These are phyloP conservation scores for Yamagishiella unicocca DNA, from an alignment of 139 green algal genomes.

Conservation along the genomic window DNA sequence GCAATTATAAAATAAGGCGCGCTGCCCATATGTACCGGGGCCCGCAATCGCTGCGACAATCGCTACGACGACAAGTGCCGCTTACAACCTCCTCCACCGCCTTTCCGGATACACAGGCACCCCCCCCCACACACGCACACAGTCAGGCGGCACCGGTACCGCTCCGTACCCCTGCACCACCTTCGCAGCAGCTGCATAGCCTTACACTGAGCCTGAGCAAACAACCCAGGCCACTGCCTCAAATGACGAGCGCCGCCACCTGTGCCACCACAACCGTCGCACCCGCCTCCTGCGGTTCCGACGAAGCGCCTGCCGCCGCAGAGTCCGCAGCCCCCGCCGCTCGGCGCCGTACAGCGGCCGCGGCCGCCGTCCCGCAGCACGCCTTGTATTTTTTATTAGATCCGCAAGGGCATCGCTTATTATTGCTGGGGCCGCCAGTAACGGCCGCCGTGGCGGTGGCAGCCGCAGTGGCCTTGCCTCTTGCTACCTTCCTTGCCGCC, in stretches of 20 bases:
- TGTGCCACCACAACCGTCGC: background rate
- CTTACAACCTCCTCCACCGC: too few species aligned
- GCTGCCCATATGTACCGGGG: too few species aligned
- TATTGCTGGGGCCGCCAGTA: slow-evolving; percentile 18
- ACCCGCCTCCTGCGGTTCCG: background rate
- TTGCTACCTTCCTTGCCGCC: background rate
- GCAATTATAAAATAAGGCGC: too few species aligned
- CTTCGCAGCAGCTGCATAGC: too few species aligned
- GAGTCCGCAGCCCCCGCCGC: background rate
- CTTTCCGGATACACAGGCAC: too few species aligned
- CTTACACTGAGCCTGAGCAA: too few species aligned
- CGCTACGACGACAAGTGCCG: too few species aligned
- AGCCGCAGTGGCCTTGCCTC: background rate
- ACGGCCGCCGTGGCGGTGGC: background rate
- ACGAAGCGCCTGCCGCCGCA: background rate
- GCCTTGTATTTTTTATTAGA: slow-evolving; percentile 68
- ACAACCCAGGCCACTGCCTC: too few species aligned
- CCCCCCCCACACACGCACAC: too few species aligned
- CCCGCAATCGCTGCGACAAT: too few species aligned
- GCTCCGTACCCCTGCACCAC: too few species aligned
- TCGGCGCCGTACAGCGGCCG: background rate
- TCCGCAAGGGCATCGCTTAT: slow-evolving; percentile 59
- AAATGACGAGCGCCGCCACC: slow-evolving; percentile 40
- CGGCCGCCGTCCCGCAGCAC: slow-evolving; percentile 60
- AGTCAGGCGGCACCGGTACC: too few species aligned